Percentiles rank a stretch among this genome's conserved stretches.
Evolutionary conservation across 164 flowering plant species (phyloP).

Genomic region (Cinnamomum chago): DNA sequence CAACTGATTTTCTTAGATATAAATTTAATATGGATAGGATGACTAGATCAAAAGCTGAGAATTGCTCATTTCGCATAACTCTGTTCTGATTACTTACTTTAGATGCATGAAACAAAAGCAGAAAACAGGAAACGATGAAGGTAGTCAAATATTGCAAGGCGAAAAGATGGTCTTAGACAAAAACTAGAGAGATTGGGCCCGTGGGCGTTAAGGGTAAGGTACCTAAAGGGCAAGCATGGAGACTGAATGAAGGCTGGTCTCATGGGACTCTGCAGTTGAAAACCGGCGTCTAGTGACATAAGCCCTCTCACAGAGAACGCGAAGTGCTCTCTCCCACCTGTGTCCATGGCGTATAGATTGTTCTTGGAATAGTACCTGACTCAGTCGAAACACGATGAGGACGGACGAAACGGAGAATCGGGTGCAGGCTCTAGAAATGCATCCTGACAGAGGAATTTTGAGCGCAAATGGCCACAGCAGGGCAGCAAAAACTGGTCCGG

Average conservation of each 20-base stretch:
- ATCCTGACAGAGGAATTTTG: slow-evolving; percentile 4
- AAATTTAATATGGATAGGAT: too few species aligned
- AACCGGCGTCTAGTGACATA: background rate
- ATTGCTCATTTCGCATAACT: too few species aligned
- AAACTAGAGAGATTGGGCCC: background rate
- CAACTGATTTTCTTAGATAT: too few species aligned
- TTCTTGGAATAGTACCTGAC: slow-evolving; percentile 9
- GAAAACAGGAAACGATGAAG: too few species aligned
- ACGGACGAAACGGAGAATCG: background rate
- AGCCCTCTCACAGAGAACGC: slow-evolving; percentile 11
- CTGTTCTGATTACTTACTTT: too few species aligned
- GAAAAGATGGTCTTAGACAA: too few species aligned
- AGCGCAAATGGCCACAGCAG: slow-evolving; percentile 10
- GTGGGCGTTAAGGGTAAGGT: background rate
- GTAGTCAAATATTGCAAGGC: too few species aligned
- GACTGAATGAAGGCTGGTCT: slow-evolving; percentile 6
- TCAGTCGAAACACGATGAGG: slow-evolving; percentile 6
- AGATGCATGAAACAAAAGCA: too few species aligned
- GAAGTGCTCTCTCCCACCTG: slow-evolving; percentile 15
- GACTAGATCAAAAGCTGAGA: too few species aligned
- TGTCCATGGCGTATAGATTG: background rate
- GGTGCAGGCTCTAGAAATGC: background rate
- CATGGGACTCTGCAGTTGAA: background rate
- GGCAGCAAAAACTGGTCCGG: background rate
- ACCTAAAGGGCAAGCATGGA: slow-evolving; percentile 16